Evolutionary conservation across 768 basidiomycete species (phyloP).

Genomic region (Tulasnella sp.): DNA sequence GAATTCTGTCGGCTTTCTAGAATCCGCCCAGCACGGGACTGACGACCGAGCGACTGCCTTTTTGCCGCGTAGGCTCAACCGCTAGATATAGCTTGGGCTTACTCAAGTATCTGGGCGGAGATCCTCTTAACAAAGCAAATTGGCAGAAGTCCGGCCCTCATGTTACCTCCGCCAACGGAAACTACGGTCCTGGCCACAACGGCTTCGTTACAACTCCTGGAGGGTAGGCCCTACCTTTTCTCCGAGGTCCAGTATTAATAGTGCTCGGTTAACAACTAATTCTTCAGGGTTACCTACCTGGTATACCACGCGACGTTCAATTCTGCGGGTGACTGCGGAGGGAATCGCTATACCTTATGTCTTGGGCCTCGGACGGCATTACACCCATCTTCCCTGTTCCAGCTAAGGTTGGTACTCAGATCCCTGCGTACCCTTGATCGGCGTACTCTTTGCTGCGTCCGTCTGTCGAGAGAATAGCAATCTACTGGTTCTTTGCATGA

Average conservation of each 20-base stretch:
- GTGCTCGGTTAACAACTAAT: background rate
- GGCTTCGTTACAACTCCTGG: background rate
- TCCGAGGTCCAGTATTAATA: background rate
- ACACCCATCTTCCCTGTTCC: background rate
- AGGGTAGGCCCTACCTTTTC: background rate
- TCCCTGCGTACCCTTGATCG: background rate
- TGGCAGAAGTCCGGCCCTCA: slow-evolving; percentile 4
- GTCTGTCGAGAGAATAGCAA: too few species aligned
- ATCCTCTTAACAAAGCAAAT: too few species aligned
- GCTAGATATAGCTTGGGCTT: background rate
- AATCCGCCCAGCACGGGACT: too few species aligned
- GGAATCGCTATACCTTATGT: background rate
- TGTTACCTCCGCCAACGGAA: background rate
- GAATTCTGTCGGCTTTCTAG: too few species aligned
- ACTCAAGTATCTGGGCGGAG: slow-evolving; percentile 7
- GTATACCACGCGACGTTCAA: background rate
- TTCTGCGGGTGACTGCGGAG: background rate
- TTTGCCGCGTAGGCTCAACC: background rate
- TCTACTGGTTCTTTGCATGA: too few species aligned
- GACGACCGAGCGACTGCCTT: background rate
- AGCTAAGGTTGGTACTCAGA: background rate
- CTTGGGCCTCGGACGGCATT: background rate
- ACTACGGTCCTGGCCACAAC: slow-evolving; percentile 18
- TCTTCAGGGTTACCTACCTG: background rate
- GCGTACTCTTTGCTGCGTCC: too few species aligned